Percentiles rank a stretch among this genome's conserved stretches.
These are phyloP conservation scores for Raphanus sativus DNA, from an alignment of 345 rosid species.

Conservation along the genomic window DNA sequence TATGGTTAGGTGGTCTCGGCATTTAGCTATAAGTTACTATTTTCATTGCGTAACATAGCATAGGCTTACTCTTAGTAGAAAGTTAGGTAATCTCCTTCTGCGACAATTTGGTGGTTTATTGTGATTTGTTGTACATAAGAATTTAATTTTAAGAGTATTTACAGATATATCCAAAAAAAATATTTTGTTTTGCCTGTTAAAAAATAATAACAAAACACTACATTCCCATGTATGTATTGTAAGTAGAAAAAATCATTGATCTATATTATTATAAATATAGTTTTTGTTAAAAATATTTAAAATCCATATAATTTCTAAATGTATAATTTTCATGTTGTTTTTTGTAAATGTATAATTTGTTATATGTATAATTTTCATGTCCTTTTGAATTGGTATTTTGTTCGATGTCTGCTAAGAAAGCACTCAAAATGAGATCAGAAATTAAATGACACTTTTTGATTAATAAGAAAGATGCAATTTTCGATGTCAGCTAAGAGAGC, in stretches of 20 bases:
- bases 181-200: not conserved
- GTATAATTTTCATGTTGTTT: no score
- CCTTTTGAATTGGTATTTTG: no score
- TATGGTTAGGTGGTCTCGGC: not conserved
- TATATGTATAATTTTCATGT: no score
- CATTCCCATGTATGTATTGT: not conserved
- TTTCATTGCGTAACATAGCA: not conserved
- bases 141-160: not conserved
- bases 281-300: no score
- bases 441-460: no score
- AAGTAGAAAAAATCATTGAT: no score
- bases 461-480: slow-evolving; percentile 24
- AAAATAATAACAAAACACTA: not conserved
- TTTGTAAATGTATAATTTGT: no score
- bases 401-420: slow-evolving; percentile 36
- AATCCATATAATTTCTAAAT: no score
- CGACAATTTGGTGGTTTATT: slow-evolving; percentile 1
- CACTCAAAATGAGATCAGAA: slow-evolving; percentile 37
- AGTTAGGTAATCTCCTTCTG: slow-evolving; percentile 24
- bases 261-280: no score
- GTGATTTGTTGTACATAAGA: not conserved
- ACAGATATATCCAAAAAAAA: not conserved
- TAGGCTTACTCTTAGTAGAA: slow-evolving; percentile 8
- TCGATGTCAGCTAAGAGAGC: slow-evolving; percentile 37
- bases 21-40: not conserved